Base-by-base conservation (phyloP, 2,329 filamentous ascomycete species). In the Bipolaris sorokiniana region DNA sequence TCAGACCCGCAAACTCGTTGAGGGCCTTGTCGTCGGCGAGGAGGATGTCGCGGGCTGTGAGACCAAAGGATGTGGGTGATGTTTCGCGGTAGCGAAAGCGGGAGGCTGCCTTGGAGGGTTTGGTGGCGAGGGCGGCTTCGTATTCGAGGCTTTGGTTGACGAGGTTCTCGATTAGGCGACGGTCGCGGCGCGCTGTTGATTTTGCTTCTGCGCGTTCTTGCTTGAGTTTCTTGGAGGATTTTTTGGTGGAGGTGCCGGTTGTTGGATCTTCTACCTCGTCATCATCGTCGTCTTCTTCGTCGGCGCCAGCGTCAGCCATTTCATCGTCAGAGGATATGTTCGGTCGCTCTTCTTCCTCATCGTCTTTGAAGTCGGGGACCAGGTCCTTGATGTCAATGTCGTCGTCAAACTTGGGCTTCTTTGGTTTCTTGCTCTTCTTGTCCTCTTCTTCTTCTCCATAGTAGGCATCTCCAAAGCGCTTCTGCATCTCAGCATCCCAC, bases 371-470 rank as follows among this genome's bases (percentile, higher is more conserved):
- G 59, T 96, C 91, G 1, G 92, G 92, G 26, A 97, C 81, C 48
- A 97, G 83, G 75, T 97, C 94, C 59, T 90, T 92, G 79, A 99
- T 98, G 73, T 98, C 93, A 68, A 99, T 97, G 73, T 99, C 95
- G 70, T 98, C 92, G 68, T 97, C 91, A 90, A 94, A 99, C 61
- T 87, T 90, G 9, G 91, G 92, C 79, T 96, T 96, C 82, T 91
- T 92, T 9, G 84, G 78, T 64, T 86, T 87, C 71, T 85, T 87
- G 55, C 51, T 33, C 51, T 58, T 58, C 20, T 59, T 66, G 48
- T 72, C 55, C 3, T 28, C 79, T 7, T 77, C 82, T 3, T 69
- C 72, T 2, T 69, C 72, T 10, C 88, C 90, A 69, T 99, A 99
- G 79, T 99, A 99, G 9, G 90, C 85, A 13, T 97, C 91, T 52